A percentile compares a stretch with the other conserved stretches of the same genome.
These are phyloP conservation scores for Boletus sp. DNA, from an alignment of 768 basidiomycete species.

Conservation along the genomic window DNA sequence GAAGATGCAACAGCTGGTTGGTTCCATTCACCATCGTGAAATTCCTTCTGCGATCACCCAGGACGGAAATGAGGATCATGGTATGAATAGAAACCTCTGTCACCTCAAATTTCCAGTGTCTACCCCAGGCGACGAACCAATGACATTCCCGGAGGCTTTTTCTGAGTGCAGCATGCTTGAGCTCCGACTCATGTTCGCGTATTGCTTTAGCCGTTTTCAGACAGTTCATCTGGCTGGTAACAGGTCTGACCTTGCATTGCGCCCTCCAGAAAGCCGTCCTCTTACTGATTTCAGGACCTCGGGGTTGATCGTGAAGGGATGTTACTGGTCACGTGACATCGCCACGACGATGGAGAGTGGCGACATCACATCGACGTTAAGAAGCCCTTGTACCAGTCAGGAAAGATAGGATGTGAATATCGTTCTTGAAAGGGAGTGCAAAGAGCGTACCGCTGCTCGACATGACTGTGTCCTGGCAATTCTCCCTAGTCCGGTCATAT, in stretches of 20 bases:
- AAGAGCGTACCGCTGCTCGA: background rate
- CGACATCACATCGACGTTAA: background rate
- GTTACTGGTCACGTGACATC: conserved; percentile 6
- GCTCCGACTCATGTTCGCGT: background rate
- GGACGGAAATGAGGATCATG: conserved; percentile 10
- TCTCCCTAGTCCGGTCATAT: background rate
- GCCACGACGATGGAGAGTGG: too few relatives aligned
- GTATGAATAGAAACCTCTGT: conserved; percentile 1
- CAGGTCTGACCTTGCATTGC: conserved; percentile 2
- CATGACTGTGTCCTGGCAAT: background rate
- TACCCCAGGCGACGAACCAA: background rate
- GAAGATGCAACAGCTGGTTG: background rate
- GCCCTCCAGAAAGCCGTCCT: background rate
- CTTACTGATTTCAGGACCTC: background rate
- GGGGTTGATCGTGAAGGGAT: background rate
- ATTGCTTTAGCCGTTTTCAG: background rate
- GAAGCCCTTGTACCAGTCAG: background rate
- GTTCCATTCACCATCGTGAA: conserved; percentile 3
- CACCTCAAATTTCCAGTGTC: background rate
- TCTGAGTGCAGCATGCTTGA: background rate
- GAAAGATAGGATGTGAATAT: background rate
- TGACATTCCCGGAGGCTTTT: background rate
- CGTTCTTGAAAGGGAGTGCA: background rate
- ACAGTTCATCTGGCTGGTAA: background rate
- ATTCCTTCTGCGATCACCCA: background rate